phyloP scores from a whole-genome alignment of 768 basidiomycete genomes.

The Leucogyrophana mollusca region DNA sequence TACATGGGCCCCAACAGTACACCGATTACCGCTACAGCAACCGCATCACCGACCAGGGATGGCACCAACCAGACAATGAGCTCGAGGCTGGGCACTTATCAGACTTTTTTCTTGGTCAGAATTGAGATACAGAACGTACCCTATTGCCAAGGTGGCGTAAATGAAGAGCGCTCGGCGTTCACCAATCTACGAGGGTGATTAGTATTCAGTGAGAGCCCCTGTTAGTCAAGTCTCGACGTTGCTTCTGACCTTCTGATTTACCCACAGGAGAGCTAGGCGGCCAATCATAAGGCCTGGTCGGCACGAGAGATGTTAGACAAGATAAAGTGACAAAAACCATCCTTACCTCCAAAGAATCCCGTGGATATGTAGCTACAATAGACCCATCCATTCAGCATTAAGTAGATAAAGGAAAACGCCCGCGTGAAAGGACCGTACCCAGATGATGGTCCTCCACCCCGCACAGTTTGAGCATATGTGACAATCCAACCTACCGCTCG shows the following conservation, averaged over 20 bases:
- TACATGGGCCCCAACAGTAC: constrained; percentile 52
- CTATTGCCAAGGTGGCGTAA: constrained; percentile 50
- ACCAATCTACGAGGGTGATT: constrained; percentile 38
- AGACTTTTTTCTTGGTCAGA: constrained; percentile 25
- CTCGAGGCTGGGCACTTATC: constrained; percentile 38
- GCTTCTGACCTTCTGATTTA: constrained; percentile 45
- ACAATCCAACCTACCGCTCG: constrained; percentile 62
- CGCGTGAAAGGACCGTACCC: constrained; percentile 50
- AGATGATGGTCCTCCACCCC: constrained; percentile 45
- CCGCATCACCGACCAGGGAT: constrained; percentile 49
- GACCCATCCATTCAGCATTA: too few relatives aligned
- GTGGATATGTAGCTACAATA: constrained; percentile 41
- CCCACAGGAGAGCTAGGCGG: constrained; percentile 53
- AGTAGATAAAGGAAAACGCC: constrained; percentile 23
- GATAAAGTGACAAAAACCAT: neutral
- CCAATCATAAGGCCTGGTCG: constrained; percentile 52
- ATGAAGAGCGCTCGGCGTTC: constrained; percentile 53
- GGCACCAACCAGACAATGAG: constrained; percentile 59
- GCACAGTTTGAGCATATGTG: constrained; percentile 48
- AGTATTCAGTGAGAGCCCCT: neutral
- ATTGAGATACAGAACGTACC: constrained; percentile 23
- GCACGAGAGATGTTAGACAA: neutral
- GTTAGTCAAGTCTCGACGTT: neutral
- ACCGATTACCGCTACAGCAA: constrained; percentile 57
- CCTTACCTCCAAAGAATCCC: constrained; percentile 54